phyloP scores from a whole-genome alignment of 208 protist species.

The Trypanosoma vivax region DNA sequence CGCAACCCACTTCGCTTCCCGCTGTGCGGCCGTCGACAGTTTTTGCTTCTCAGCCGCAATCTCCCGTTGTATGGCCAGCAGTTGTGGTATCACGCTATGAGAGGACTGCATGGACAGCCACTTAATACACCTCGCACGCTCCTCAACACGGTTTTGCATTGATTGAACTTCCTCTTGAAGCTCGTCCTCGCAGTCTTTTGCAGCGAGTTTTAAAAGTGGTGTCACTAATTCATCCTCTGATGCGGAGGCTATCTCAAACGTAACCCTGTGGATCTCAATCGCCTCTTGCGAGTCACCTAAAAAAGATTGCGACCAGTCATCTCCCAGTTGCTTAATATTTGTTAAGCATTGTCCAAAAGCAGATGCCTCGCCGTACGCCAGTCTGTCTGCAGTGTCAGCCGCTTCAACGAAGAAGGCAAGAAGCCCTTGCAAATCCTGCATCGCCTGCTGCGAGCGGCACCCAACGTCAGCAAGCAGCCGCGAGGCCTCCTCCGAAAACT shows the following conservation, averaged over 20 bases:
- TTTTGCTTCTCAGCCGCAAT: conserved; percentile 13
- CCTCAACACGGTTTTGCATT: conserved; percentile 10
- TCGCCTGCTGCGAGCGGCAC: background rate
- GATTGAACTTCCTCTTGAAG: conserved; percentile 18
- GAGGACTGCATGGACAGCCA: conserved; percentile 21
- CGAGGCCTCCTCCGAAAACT: conserved; percentile 10
- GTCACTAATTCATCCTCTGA: background rate
- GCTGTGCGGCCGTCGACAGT: conserved; percentile 7
- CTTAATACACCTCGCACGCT: conserved; percentile 12
- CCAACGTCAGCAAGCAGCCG: conserved; percentile 2
- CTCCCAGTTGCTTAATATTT: background rate
- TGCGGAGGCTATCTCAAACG: background rate
- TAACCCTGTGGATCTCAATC: background rate
- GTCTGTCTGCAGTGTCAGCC: background rate
- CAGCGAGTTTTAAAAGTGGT: background rate
- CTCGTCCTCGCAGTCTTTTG: conserved; percentile 12
- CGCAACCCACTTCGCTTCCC: conserved; percentile 26
- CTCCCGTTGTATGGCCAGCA: conserved; percentile 18
- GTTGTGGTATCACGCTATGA: conserved; percentile 19
- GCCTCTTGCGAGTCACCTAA: background rate
- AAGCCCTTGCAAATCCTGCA: conserved; percentile 5
- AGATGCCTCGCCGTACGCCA: conserved; percentile 7
- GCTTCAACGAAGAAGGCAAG: conserved; percentile 12
- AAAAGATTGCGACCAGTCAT: background rate
- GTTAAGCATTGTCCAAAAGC: background rate